Conservation (phyloP, 164 flowering plant genomes). For the Houttuynia cordata region DNA sequence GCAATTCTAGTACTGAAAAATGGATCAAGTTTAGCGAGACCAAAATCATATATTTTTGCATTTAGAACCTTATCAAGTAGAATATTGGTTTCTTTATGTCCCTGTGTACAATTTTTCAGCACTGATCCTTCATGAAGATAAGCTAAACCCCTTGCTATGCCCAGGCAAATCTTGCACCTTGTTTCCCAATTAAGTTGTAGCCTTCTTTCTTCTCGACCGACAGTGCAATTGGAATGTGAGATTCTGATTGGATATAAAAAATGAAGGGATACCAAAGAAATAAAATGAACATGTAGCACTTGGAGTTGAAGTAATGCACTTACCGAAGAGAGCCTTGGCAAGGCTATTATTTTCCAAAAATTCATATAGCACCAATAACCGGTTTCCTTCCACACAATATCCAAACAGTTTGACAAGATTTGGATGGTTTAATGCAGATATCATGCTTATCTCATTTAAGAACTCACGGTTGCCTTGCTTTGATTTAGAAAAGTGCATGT, state of each 20-base stretch:
- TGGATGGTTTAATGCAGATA: slow-evolving; percentile 49
- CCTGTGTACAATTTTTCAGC: slow-evolving; percentile 42
- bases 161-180: slow-evolving; percentile 39
- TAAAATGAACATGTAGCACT: not conserved
- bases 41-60: slow-evolving; percentile 44
- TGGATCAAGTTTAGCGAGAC: slow-evolving; percentile 38
- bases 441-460: slow-evolving; percentile 51
- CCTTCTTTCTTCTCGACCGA: slow-evolving; percentile 25
- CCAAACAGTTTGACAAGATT: slow-evolving; percentile 50
- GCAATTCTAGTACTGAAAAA: slow-evolving; percentile 38
- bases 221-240: not conserved
- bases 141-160: slow-evolving; percentile 54
- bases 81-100: slow-evolving; percentile 36
- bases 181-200: slow-evolving; percentile 47
- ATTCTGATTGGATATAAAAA: too few relatives aligned
- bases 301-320: not conserved
- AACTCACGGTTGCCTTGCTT: slow-evolving; percentile 64
- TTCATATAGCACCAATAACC: slow-evolving; percentile 41
- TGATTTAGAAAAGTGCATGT: slow-evolving; percentile 45
- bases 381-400: slow-evolving; percentile 44
- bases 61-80: slow-evolving; percentile 29
- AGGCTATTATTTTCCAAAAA: slow-evolving; percentile 52
- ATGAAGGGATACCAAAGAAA: too few relatives aligned
- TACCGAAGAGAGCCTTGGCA: slow-evolving; percentile 42
- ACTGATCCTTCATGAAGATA: slow-evolving; percentile 66